phyloP scores from a whole-genome alignment of 257 asterid genomes.

The Petunia secreta region DNA sequence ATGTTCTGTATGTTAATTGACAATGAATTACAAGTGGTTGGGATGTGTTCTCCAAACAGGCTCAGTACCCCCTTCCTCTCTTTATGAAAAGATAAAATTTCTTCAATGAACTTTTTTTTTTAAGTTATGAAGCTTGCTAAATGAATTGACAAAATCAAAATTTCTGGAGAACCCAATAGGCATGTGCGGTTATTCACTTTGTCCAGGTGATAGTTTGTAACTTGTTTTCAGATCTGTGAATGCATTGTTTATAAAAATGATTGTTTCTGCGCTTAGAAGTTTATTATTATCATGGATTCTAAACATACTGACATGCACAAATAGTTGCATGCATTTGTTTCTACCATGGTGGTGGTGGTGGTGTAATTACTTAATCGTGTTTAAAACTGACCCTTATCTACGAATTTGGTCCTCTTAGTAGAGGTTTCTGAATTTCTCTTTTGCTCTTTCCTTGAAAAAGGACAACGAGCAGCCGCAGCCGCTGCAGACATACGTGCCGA shows the following conservation, averaged over 20 bases:
- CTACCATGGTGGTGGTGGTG: too few species aligned
- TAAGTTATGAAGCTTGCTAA: not conserved
- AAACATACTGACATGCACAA: not conserved
- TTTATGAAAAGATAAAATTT: constrained; percentile 10
- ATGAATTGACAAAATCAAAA: not conserved
- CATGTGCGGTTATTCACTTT: not conserved
- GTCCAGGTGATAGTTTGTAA: not conserved
- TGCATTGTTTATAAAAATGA: not conserved
- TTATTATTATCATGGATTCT: not conserved
- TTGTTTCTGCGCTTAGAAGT: not conserved
- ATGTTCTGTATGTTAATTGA: not conserved
- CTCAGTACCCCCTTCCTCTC: not conserved
- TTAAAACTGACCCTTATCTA: not conserved
- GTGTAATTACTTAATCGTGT: not conserved
- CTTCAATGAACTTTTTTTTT: not conserved
- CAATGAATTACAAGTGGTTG: constrained; percentile 18
- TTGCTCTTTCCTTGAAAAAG: constrained; percentile 7
- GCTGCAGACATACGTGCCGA: constrained; percentile 28
- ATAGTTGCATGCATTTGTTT: not conserved
- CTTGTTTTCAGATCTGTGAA: constrained; percentile 1
- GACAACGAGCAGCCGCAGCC: constrained; percentile 14
- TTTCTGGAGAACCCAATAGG: not conserved
- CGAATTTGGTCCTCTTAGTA: not conserved
- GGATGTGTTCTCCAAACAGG: not conserved
- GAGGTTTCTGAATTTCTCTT: constrained; percentile 1